phyloP scores from a whole-genome alignment of 129 eudicot species.

The Flaveria sonorensis region DNA sequence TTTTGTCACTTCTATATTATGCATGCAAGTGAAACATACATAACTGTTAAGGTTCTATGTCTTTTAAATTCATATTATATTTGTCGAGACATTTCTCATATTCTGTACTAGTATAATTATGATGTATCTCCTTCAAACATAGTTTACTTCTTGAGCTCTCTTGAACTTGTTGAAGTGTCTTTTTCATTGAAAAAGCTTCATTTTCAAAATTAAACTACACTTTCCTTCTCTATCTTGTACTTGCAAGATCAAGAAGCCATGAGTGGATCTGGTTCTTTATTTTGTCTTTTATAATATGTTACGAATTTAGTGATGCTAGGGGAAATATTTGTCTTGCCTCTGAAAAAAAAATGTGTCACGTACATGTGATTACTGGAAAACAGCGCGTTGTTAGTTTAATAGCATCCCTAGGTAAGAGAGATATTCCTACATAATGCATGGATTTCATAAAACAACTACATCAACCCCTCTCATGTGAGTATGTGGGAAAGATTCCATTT shows the following conservation, averaged over 20 bases:
- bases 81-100: not conserved
- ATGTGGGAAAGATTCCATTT: slow-evolving; percentile 44
- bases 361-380: slow-evolving; percentile 32
- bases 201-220: not conserved
- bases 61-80: not conserved
- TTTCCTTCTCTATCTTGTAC: not conserved
- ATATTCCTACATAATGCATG: slow-evolving; percentile 40
- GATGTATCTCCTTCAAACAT: not conserved
- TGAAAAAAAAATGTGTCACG: slow-evolving; percentile 26
- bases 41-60: not conserved
- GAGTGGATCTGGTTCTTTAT: not conserved
- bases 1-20: too few species aligned
- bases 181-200: not conserved
- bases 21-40: too few species aligned
- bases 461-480: slow-evolving; percentile 22
- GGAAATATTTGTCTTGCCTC: slow-evolving; percentile 21
- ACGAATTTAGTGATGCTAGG: not conserved
- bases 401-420: slow-evolving; percentile 47
- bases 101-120: not conserved
- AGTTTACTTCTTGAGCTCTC: not conserved
- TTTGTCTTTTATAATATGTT: not conserved
- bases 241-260: not conserved
- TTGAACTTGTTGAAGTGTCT: not conserved
- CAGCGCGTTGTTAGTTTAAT: slow-evolving; percentile 36
- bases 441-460: slow-evolving; percentile 44